These are phyloP conservation scores for Fusarium concolor DNA, from an alignment of 2,329 filamentous ascomycete species.

Conservation along the genomic window DNA sequence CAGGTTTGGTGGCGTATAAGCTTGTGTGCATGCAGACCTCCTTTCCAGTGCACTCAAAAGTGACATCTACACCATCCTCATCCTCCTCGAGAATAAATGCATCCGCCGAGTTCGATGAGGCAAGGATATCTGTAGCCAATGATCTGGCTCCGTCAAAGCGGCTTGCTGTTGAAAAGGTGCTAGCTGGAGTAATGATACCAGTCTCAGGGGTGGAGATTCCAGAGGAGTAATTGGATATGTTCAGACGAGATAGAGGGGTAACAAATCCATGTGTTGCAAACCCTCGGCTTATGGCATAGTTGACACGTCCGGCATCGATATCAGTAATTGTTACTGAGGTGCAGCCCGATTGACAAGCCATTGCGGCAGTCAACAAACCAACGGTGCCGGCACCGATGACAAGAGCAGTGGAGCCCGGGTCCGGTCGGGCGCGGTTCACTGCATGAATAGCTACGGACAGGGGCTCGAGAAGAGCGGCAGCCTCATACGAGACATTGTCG, in stretches of 20 bases:
- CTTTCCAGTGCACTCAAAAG: constrained; percentile 83
- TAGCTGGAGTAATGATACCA: constrained; percentile 57
- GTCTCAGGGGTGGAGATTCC: constrained; percentile 61
- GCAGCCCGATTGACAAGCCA: constrained; percentile 71
- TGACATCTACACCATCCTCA: constrained; percentile 74
- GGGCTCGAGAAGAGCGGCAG: constrained; percentile 70
- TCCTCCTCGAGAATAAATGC: constrained; percentile 63
- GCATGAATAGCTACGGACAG: constrained; percentile 72
- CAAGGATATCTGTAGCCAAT: constrained; percentile 62
- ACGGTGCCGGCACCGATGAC: constrained; percentile 74
- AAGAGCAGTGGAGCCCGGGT: constrained; percentile 67
- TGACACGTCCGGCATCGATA: constrained; percentile 68
- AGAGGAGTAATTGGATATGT: constrained; percentile 58
- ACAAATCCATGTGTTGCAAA: constrained; percentile 71
- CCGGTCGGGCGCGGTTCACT: constrained; percentile 64
- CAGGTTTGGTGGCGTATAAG: constrained; percentile 77
- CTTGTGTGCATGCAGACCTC: constrained; percentile 79
- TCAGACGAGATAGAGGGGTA: constrained; percentile 59
- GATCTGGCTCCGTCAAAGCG: constrained; percentile 64
- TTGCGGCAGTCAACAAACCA: constrained; percentile 71
- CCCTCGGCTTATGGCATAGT: constrained; percentile 68
- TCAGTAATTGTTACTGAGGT: constrained; percentile 70
- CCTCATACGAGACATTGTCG: constrained; percentile 67
- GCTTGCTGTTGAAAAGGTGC: constrained; percentile 58
- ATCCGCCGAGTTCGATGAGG: constrained; percentile 50